Evolutionary conservation across 2,329 filamentous ascomycete species (phyloP).

Genomic region (Ascochyta lentis): DNA sequence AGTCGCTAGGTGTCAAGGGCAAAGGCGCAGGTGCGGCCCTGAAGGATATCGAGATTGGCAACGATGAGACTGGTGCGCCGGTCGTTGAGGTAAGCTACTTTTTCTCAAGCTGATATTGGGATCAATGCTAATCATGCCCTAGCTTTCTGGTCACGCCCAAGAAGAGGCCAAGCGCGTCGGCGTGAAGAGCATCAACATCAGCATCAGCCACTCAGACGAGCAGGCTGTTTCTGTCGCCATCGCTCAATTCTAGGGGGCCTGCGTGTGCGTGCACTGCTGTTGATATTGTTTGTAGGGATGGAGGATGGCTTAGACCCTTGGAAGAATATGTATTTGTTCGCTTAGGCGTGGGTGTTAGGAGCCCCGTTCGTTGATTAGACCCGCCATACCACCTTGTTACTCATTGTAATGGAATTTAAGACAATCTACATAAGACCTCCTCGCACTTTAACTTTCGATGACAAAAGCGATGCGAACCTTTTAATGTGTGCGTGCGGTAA

Average conservation of each 20-base stretch:
- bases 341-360: slow-evolving; percentile 7
- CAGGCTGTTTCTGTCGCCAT: slow-evolving; percentile 96
- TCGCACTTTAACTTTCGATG: not conserved
- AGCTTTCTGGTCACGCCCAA: slow-evolving; percentile 88
- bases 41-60: slow-evolving; percentile 92
- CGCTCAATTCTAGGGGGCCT: slow-evolving; percentile 68
- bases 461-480: not conserved
- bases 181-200: slow-evolving; percentile 87
- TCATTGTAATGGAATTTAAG: slow-evolving; percentile 16
- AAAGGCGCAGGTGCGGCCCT: slow-evolving; percentile 87
- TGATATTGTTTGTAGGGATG: not conserved
- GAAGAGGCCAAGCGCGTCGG: slow-evolving; percentile 83
- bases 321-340: slow-evolving; percentile 6
- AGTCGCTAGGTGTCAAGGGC: slow-evolving; percentile 86
- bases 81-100: slow-evolving; percentile 75
- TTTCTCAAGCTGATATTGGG: not conserved
- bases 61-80: slow-evolving; percentile 81
- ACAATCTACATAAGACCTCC: not conserved
- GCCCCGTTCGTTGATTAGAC: slow-evolving; percentile 6
- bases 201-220: slow-evolving; percentile 92
- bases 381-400: slow-evolving; percentile 12
- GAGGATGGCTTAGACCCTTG: not conserved
- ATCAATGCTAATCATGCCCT: slow-evolving; percentile 24
- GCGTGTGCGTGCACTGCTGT: not conserved
- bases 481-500: not conserved